phyloP scores from a whole-genome alignment of 208 protist species.

The Spongospora subterranea region DNA sequence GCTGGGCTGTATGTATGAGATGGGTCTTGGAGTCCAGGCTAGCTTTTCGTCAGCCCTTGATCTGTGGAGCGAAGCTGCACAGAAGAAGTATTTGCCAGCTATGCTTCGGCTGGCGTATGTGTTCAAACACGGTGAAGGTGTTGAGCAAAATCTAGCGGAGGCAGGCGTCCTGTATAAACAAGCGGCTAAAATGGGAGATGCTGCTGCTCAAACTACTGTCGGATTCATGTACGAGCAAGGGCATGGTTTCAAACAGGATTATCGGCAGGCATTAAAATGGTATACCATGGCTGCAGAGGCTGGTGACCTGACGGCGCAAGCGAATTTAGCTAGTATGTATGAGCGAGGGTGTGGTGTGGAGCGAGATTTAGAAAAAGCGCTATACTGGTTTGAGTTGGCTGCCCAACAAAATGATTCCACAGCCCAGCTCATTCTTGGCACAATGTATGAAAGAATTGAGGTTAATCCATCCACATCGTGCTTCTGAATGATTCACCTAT shows the following conservation, averaged over 20 bases:
- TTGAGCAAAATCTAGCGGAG: constrained; percentile 44
- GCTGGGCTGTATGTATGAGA: not conserved
- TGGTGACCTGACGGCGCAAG: constrained; percentile 58
- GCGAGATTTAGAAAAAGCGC: constrained; percentile 5
- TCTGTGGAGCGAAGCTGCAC: constrained; percentile 39
- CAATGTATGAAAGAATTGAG: constrained; percentile 42
- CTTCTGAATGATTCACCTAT: not conserved
- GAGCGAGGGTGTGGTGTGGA: constrained; percentile 50
- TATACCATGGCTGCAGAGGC: constrained; percentile 51
- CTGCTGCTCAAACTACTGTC: constrained; percentile 31
- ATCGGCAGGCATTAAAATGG: constrained; percentile 43
- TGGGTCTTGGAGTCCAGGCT: constrained; percentile 27
- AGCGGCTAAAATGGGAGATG: constrained; percentile 57
- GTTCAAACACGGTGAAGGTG: constrained; percentile 58
- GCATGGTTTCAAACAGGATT: constrained; percentile 58
- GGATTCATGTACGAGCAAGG: constrained; percentile 57
- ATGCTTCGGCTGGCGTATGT: constrained; percentile 11
- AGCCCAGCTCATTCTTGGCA: not conserved
- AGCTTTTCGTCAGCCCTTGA: constrained; percentile 26
- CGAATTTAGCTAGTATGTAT: constrained; percentile 33
- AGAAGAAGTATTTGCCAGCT: constrained; percentile 6
- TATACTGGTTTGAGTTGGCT: constrained; percentile 39
- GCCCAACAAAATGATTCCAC: constrained; percentile 47
- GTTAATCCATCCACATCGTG: not conserved
- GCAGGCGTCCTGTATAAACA: constrained; percentile 37